Evolutionary conservation across 2,329 filamentous ascomycete species (phyloP).

Genomic region (Penicillium freii): DNA sequence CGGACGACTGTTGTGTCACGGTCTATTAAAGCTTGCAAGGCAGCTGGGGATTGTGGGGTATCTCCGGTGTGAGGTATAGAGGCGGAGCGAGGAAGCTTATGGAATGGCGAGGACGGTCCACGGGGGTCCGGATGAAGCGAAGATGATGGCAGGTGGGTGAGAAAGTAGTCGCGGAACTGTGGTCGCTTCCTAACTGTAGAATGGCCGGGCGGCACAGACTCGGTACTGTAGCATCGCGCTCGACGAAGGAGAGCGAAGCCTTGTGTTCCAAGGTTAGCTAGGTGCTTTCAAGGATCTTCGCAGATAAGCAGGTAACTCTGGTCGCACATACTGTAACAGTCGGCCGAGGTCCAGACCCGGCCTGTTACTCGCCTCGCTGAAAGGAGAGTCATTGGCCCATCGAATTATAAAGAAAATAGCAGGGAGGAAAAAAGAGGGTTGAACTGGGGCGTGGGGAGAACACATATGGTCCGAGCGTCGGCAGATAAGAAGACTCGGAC

Average conservation of each 20-base stretch:
- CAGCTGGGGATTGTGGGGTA: slow-evolving; percentile 52
- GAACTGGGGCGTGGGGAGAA: slow-evolving; percentile 17
- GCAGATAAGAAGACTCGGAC: slow-evolving; percentile 23
- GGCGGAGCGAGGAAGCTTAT: slow-evolving; percentile 82
- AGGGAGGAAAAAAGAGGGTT: slow-evolving; percentile 12
- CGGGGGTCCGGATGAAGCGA: slow-evolving; percentile 86
- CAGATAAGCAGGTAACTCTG: slow-evolving; percentile 17
- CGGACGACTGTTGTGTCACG: slow-evolving; percentile 90
- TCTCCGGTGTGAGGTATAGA: slow-evolving; percentile 71
- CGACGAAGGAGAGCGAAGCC: slow-evolving; percentile 37
- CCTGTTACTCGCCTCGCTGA: slow-evolving; percentile 41
- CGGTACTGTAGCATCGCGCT: slow-evolving; percentile 26
- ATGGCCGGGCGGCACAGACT: slow-evolving; percentile 13
- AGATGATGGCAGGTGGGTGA: slow-evolving; percentile 90
- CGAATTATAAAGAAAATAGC: slow-evolving; percentile 23
- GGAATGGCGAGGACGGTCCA: slow-evolving; percentile 62
- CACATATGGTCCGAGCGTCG: slow-evolving; percentile 24
- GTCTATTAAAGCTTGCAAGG: slow-evolving; percentile 60
- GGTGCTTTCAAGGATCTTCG: slow-evolving; percentile 7
- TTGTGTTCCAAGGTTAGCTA: slow-evolving; percentile 11
- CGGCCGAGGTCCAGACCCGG: slow-evolving; percentile 40
- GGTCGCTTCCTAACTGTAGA: slow-evolving; percentile 39
- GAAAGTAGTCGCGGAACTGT: slow-evolving; percentile 91
- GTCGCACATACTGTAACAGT: slow-evolving; percentile 37
- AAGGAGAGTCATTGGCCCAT: slow-evolving; percentile 40